These are phyloP conservation scores for Xylariaceae sp. DNA, from an alignment of 2,329 filamentous ascomycete genomes.

Conservation along the genomic window DNA sequence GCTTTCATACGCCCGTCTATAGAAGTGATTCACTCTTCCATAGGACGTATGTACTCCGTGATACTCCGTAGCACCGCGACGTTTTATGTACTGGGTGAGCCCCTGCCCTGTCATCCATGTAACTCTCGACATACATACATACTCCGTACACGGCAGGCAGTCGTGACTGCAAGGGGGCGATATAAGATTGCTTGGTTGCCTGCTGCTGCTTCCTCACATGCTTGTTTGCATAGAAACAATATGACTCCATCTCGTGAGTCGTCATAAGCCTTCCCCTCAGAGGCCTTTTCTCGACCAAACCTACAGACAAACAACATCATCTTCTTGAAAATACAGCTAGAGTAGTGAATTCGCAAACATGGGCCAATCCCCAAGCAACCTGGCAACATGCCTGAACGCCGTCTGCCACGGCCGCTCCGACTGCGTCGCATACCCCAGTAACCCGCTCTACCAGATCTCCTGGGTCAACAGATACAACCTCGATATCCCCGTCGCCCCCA, in stretches of 20 bases:
- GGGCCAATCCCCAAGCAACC: slow-evolving; percentile 39
- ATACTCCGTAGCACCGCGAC: neutral
- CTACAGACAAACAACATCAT: no score
- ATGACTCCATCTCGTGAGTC: neutral
- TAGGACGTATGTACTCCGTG: neutral
- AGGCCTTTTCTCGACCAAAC: no score
- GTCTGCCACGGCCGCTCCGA: slow-evolving; percentile 41
- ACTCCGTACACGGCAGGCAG: no score
- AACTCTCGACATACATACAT: neutral
- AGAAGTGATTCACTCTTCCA: neutral
- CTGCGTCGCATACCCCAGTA: slow-evolving; percentile 44
- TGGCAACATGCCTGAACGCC: slow-evolving; percentile 42
- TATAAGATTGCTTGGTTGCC: neutral
- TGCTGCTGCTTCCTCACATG: neutral
- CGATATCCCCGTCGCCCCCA: slow-evolving; percentile 44
- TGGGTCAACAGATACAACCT: slow-evolving; percentile 54
- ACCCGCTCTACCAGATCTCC: slow-evolving; percentile 40
- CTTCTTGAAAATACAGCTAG: no score
- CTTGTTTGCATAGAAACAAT: neutral
- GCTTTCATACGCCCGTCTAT: no score
- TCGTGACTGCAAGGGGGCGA: no score
- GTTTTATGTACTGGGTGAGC: neutral
- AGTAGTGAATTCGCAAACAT: slow-evolving; percentile 27
- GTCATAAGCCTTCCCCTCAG: neutral
- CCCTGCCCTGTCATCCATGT: neutral